A percentile compares a stretch with the other conserved stretches of the same genome.
Conservation (phyloP, 257 asterid genomes). For the Nicotiana noctiflora region DNA sequence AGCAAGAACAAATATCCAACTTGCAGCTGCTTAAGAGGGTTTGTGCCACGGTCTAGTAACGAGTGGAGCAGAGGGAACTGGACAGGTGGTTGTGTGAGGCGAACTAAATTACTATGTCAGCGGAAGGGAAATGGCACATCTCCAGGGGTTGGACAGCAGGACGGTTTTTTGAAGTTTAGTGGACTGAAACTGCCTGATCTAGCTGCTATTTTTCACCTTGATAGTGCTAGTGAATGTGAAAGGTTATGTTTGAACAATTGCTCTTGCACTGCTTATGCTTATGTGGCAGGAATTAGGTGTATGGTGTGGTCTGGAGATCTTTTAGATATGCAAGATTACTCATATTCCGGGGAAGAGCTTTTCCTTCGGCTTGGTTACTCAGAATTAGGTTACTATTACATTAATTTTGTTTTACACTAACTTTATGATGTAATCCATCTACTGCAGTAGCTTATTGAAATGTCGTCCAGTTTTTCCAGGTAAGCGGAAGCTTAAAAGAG, state of each 20-base stretch:
- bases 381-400: conserved; percentile 8
- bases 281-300: conserved; percentile 22
- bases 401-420: not conserved
- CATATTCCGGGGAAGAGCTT: conserved; percentile 15
- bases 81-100: conserved; percentile 25
- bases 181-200: conserved; percentile 29
- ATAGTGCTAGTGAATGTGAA: conserved; percentile 7
- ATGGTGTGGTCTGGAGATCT: conserved; percentile 26
- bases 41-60: conserved; percentile 7
- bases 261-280: conserved; percentile 32
- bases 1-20: not conserved
- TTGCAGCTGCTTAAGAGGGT: conserved; percentile 26
- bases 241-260: conserved; percentile 25
- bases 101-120: conserved; percentile 16
- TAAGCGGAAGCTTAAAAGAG: not conserved
- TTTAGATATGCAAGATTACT: conserved; percentile 19
- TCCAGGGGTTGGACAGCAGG: not conserved
- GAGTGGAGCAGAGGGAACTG: conserved; percentile 28
- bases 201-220: not conserved
- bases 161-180: conserved; percentile 17
- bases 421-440: not conserved
- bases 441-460: not conserved
- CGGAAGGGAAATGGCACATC: not conserved
- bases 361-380: conserved; percentile 21
- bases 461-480: conserved; percentile 5